Percentiles rank a stretch among this genome's conserved stretches.
phyloP scores from a whole-genome alignment of 768 basidiomycete species.

The Leccinum variicolor region DNA sequence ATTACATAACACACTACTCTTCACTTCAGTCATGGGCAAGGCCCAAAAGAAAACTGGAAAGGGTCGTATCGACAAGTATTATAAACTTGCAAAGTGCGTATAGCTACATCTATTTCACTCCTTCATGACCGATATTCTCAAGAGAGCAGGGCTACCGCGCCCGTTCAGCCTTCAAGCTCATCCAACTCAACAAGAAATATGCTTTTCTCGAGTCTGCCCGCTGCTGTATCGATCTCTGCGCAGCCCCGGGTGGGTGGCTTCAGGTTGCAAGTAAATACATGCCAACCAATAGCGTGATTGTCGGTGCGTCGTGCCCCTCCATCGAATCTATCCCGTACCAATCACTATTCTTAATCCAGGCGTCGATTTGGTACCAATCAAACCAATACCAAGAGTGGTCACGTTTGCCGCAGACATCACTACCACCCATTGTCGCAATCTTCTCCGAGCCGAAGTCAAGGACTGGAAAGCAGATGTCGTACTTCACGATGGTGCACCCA shows the following conservation, averaged over 20 bases:
- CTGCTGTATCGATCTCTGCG: conserved; percentile 97
- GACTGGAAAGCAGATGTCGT: conserved; percentile 99
- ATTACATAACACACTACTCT: not conserved
- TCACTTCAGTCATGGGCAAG: conserved; percentile 53
- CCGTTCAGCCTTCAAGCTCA: conserved; percentile 98
- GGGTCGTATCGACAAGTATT: conserved; percentile 95
- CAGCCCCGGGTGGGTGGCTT: conserved; percentile 98
- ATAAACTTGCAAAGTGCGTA: conserved; percentile 84
- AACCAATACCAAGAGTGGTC: conserved; percentile 87
- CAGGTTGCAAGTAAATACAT: conserved; percentile 98
- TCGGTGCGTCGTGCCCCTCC: conserved; percentile 52
- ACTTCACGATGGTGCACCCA: conserved; percentile 97
- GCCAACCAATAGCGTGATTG: conserved; percentile 87
- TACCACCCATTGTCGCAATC: conserved; percentile 82
- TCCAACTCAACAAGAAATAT: conserved; percentile 98
- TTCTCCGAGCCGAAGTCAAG: conserved; percentile 84
- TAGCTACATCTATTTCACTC: conserved; percentile 1
- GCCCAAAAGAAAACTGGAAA: conserved; percentile 96
- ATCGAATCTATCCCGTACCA: conserved; percentile 3
- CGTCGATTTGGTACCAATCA: conserved; percentile 95
- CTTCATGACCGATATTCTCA: conserved; percentile 9
- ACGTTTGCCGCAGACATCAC: conserved; percentile 97
- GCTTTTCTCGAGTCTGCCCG: conserved; percentile 82
- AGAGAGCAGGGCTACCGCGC: conserved; percentile 99
- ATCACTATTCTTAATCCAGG: conserved; percentile 43